A percentile compares a stretch with the other conserved stretches of the same genome.
Evolutionary conservation across 208 protist species (phyloP).

Genomic region (Entamoeba dispar): DNA sequence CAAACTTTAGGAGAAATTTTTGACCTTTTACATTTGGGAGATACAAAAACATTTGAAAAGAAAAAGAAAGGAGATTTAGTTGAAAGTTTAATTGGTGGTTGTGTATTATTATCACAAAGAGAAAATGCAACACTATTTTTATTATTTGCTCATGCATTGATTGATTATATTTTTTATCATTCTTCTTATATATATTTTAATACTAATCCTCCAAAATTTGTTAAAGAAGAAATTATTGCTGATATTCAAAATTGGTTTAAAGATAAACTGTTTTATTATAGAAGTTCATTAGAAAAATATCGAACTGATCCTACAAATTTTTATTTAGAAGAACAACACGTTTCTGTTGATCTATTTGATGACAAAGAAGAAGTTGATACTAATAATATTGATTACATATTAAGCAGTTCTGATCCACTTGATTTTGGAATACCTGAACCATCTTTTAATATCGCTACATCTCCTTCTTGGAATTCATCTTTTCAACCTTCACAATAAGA

Average conservation of each 20-base stretch:
- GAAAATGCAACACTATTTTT: neutral
- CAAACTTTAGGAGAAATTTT: neutral
- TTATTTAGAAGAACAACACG: neutral
- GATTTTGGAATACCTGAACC: neutral
- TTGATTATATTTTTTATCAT: neutral
- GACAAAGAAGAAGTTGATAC: neutral
- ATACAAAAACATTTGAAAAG: neutral
- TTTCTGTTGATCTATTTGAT: neutral
- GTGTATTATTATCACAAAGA: neutral
- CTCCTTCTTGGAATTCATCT: no score
- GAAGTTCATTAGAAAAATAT: neutral
- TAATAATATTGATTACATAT: neutral
- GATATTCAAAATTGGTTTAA: neutral
- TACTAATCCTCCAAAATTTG: neutral
- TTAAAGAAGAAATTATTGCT: neutral
- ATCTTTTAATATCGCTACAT: no score
- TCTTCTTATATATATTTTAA: neutral
- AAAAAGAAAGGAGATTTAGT: neutral
- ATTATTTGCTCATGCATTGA: neutral
- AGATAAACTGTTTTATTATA: neutral
- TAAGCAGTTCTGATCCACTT: neutral
- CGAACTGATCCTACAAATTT: neutral
- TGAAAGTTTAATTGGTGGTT: neutral
- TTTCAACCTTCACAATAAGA: neutral
- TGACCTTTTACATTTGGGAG: neutral